Evolutionary conservation across 257 asterid genomes (phyloP).

Genomic region (Jasminum sambac): DNA sequence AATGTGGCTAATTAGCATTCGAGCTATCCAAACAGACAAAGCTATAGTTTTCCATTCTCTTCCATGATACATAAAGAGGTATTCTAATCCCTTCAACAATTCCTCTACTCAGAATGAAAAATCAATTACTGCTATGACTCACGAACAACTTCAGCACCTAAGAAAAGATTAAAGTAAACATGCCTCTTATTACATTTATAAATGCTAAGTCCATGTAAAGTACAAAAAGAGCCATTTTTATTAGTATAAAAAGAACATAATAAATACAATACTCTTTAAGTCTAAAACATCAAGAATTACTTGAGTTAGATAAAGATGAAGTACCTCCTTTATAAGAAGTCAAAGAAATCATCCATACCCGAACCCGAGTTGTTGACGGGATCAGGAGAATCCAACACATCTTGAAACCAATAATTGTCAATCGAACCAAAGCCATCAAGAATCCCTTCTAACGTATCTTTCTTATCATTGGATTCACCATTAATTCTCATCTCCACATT

Average conservation of each 20-base stretch:
- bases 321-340: constrained; percentile 30
- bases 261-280: constrained; percentile 2
- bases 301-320: background rate
- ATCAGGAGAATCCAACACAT: constrained; percentile 43
- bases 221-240: constrained; percentile 7
- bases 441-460: constrained; percentile 33
- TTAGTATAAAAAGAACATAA: constrained; percentile 18
- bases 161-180: background rate
- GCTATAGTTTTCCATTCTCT: background rate
- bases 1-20: background rate
- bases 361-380: constrained; percentile 13
- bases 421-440: constrained; percentile 51
- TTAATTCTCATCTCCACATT: constrained; percentile 20
- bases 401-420: constrained; percentile 47
- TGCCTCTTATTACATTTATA: background rate
- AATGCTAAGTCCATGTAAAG: background rate
- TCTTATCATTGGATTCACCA: constrained; percentile 13
- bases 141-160: background rate
- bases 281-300: background rate
- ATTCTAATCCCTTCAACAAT: background rate
- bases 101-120: background rate
- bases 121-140: background rate
- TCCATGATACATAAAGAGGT: background rate
- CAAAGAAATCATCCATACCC: constrained; percentile 50
- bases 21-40: background rate